Base-by-base conservation (phyloP, 2,329 filamentous ascomycete genomes). In the Lizonia empirigonia region DNA sequence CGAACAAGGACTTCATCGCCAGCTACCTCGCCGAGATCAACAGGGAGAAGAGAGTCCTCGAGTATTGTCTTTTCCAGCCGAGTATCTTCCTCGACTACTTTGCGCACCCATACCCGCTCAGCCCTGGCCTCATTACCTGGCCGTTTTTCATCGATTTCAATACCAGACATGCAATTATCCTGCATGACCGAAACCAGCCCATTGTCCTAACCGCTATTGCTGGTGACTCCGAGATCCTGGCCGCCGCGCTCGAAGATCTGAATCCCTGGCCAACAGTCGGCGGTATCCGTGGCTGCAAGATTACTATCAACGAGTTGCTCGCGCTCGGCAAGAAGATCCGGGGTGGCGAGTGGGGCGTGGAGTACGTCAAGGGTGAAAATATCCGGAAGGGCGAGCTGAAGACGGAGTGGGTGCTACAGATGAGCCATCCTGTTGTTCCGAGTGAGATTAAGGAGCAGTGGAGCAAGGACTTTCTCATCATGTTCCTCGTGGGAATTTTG, bases 51-150 rank as follows among this genome's bases (percentile, higher is more conserved):
- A 76, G 77, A 44, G 77, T 76, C 0, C 69, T 85, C 15, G 80
- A 85, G 51, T 85, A 85, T 63, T 78, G 71, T 0, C 69, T 84
- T 0, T 84, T 85, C 58, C 80, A 84, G 29, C 79, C 79, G 0
- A 81, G 80, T 0, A 58, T 83, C 1, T 83, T 84, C 60, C 60
- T 80, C 19, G 75, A 85, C 63, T 85, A 85, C 67, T 71, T 84
- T 26, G 80, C 79, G 1, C 77, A 71, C 41, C 82, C 83, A 0
- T 63, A 79, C 48, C 71, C 76, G 33, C 76, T 81, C 0, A 64
- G 76, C 6, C 79, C 76, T 27, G 69, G 80, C 24, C 59, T 85
- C 3, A 44, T 60, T 24, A 72, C 68, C 1, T 72, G 66, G 68
- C 58, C 68, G 0, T 69, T 71, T 40, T 69, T 72, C 56, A 35